Conservation (phyloP, 148 eudicot species). For the Silene latifolia region DNA sequence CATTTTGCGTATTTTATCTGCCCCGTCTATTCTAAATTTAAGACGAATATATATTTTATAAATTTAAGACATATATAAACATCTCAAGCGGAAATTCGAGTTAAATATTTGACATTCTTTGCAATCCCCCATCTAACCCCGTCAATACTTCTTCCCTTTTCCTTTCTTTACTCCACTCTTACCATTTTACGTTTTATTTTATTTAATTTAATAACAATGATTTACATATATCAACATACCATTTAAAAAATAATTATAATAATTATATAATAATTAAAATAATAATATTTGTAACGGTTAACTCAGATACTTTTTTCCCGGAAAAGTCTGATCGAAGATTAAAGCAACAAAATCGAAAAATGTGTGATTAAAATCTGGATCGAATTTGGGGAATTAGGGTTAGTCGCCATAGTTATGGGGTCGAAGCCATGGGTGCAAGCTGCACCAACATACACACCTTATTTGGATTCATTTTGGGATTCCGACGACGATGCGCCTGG, state of each 20-base stretch:
- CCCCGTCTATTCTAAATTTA: too few species aligned
- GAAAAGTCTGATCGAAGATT: constrained; percentile 8
- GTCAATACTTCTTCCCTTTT: not conserved
- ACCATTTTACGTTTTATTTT: not conserved
- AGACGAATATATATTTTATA: too few species aligned
- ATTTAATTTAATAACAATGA: not conserved
- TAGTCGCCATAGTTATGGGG: constrained; percentile 23
- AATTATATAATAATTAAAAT: too few species aligned
- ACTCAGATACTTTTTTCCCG: not conserved
- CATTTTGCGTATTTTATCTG: too few species aligned
- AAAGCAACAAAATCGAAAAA: not conserved
- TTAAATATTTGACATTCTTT: too few species aligned
- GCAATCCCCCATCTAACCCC: not conserved
- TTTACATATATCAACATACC: too few species aligned
- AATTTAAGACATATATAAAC: too few species aligned
- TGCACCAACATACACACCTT: constrained; percentile 59
- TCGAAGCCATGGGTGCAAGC: constrained; percentile 71
- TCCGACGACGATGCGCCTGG: constrained; percentile 87
- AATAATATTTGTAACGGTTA: not conserved
- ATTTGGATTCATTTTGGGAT: constrained; percentile 63
- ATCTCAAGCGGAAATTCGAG: too few species aligned
- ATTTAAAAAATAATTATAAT: too few species aligned
- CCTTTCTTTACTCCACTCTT: not conserved
- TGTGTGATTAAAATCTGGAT: too few species aligned
- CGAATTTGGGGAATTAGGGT: not conserved